Evolutionary conservation across 1,139 yeast genomes (phyloP), one percentile per base, ranked within the genome.

Genomic region (Debaryomyces coudertii): DNA sequence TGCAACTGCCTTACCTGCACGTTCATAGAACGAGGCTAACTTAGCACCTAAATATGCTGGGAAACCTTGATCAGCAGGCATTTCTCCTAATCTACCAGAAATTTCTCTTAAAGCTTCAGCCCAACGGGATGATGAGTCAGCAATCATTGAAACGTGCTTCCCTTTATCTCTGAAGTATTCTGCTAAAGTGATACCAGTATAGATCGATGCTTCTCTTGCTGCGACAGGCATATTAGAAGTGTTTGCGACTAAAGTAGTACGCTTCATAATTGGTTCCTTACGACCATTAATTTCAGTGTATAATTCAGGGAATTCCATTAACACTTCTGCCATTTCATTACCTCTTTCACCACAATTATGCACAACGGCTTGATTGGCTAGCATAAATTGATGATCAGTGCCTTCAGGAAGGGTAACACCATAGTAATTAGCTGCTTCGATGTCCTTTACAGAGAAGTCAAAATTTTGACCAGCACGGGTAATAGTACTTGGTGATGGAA

Each of bases 1-100:
- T 5, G 97, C 95, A 62, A 86, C 79, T 39, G 97, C 95, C 69
- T 88, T 90, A 76, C 99, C 99, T 40, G 99, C 99, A 80, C 99
- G 90, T 77, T 93, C 99, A 71, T 93, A 93, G 82, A 93, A 93
- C 47, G 98, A 93, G 47, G 99, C 98, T 64, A 93, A 82, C 70
- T 93, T 93, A 46, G 99, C 97, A 76, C 99, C 99, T 69, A 93
- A 82, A 69, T 95, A 93, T 48, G 99, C 99, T 53, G 99, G 99
- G 95, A 92, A 93, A 80, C 99, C 99, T 79, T 95, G 99, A 76
- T 93, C 99, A 52, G 99, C 99, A 67, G 99, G 99, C 99, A 93
- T 93, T 79, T 95, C 99, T 73, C 99, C 99, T 70, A 93, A 80
- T 81, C 99, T 95, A 83, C 99, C 99, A 46, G 98, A 92, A 69